A percentile compares a stretch with the other conserved stretches of the same genome.
Conservation (phyloP, 495 filamentous ascomycete species). For the Penicillium lagena region DNA sequence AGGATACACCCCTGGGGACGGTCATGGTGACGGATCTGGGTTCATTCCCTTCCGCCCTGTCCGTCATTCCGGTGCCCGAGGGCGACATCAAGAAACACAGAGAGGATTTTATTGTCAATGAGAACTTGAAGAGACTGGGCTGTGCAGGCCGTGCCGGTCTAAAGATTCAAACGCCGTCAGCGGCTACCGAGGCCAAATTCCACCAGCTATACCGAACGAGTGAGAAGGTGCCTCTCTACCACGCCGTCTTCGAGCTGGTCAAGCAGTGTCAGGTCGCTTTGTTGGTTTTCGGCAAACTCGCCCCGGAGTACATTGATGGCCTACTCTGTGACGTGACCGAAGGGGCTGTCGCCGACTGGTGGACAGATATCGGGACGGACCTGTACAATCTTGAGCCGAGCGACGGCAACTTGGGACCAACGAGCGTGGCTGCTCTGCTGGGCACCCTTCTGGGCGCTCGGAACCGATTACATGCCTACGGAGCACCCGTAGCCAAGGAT, state of each 20-base stretch:
- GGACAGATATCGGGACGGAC: slow-evolving; percentile 87
- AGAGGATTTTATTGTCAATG: slow-evolving; percentile 88
- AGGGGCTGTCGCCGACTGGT: slow-evolving; percentile 88
- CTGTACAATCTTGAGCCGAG: slow-evolving; percentile 85
- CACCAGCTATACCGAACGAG: slow-evolving; percentile 81
- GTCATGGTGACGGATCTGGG: slow-evolving; percentile 93
- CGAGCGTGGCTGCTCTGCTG: slow-evolving; percentile 81
- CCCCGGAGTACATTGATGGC: slow-evolving; percentile 87
- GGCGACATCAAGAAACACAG: slow-evolving; percentile 78
- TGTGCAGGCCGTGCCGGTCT: slow-evolving; percentile 87
- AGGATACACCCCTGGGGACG: slow-evolving; percentile 75
- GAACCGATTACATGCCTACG: slow-evolving; percentile 75
- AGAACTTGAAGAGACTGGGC: slow-evolving; percentile 84
- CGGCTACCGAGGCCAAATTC: slow-evolving; percentile 86
- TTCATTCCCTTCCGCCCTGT: slow-evolving; percentile 81
- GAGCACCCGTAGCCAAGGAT: slow-evolving; percentile 84
- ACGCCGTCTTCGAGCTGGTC: slow-evolving; percentile 80
- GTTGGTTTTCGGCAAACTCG: slow-evolving; percentile 79
- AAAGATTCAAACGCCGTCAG: slow-evolving; percentile 65
- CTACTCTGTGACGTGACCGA: slow-evolving; percentile 91
- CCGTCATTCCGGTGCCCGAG: slow-evolving; percentile 79
- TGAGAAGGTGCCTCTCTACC: slow-evolving; percentile 69
- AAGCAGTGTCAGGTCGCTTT: slow-evolving; percentile 89
- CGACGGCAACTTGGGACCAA: slow-evolving; percentile 87
- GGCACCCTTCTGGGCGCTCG: slow-evolving; percentile 85